phyloP scores from a whole-genome alignment of 2,329 filamentous ascomycete species.

The Aspergillus sp. region DNA sequence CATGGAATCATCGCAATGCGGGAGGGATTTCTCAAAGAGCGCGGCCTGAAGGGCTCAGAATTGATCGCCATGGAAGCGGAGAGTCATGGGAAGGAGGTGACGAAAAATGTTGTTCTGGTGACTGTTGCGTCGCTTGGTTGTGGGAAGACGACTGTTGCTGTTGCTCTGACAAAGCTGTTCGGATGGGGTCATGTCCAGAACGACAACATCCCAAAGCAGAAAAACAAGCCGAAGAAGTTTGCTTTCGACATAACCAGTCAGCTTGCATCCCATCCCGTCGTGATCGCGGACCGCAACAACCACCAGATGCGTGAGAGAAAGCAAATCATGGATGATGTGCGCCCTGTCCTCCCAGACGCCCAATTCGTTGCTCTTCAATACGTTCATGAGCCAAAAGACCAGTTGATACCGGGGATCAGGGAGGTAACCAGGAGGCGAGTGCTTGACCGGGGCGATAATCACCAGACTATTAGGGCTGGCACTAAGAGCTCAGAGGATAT shows the following conservation, averaged over 20 bases:
- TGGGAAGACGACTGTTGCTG: constrained; percentile 86
- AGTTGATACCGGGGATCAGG: constrained; percentile 61
- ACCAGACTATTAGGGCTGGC: constrained; percentile 90
- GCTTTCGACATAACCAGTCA: constrained; percentile 58
- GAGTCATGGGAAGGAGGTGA: constrained; percentile 44
- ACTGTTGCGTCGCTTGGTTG: constrained; percentile 91
- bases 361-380: constrained; percentile 82
- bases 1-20: constrained; percentile 91
- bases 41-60: constrained; percentile 78
- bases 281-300: constrained; percentile 91
- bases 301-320: constrained; percentile 78
- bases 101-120: constrained; percentile 66
- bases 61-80: constrained; percentile 64
- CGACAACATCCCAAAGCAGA: constrained; percentile 79
- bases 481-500: constrained; percentile 65
- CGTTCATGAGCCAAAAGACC: constrained; percentile 57
- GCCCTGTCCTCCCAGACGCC: constrained; percentile 50
- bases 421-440: constrained; percentile 69
- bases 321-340: constrained; percentile 75
- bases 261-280: constrained; percentile 57
- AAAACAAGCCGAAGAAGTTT: constrained; percentile 66
- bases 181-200: constrained; percentile 92
- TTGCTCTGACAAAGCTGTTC: constrained; percentile 74
- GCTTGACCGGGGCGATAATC: constrained; percentile 80
- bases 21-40: constrained; percentile 74